These are phyloP conservation scores for Penium margaritaceum DNA, from an alignment of 139 green algal species.

Conservation along the genomic window DNA sequence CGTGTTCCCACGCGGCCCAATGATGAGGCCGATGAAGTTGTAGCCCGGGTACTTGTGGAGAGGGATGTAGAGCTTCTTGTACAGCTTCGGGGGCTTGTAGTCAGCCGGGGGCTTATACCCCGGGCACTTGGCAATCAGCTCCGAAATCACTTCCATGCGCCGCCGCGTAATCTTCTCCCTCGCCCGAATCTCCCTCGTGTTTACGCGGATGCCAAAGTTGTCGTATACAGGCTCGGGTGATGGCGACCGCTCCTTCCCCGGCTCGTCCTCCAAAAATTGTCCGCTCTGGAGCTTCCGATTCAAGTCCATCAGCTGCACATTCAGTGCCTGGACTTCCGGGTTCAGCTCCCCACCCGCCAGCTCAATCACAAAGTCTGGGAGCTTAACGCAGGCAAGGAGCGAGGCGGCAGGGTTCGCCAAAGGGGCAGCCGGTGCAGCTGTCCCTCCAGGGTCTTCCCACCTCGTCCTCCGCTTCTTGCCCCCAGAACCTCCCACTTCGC, in stretches of 20 bases:
- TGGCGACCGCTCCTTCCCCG: constrained; percentile 76
- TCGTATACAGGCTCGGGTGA: constrained; percentile 88
- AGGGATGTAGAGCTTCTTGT: constrained; percentile 82
- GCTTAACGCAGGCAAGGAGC: constrained; percentile 33
- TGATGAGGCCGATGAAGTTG: constrained; percentile 99
- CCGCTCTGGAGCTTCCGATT: constrained; percentile 46
- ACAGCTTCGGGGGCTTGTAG: constrained; percentile 75
- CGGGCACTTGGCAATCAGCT: constrained; percentile 79
- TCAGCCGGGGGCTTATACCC: constrained; percentile 76
- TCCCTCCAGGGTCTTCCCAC: no score
- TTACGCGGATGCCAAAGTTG: constrained; percentile 68
- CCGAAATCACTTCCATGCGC: constrained; percentile 73
- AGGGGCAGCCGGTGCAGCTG: no score
- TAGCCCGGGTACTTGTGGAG: constrained; percentile 82
- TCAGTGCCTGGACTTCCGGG: constrained; percentile 47
- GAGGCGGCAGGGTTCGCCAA: constrained; percentile 26
- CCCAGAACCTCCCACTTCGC: no score
- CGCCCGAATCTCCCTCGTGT: constrained; percentile 78
- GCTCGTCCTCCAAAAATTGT: constrained; percentile 39
- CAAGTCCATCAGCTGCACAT: constrained; percentile 51
- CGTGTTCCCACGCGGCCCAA: constrained; percentile 93
- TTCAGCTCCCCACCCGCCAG: constrained; percentile 53
- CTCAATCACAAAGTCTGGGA: constrained; percentile 50
- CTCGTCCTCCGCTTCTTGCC: no score
- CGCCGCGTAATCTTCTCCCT: constrained; percentile 68